Evolutionary conservation across 2,329 filamentous ascomycete species (phyloP).

Genomic region (Pyricularia pennisetigena): DNA sequence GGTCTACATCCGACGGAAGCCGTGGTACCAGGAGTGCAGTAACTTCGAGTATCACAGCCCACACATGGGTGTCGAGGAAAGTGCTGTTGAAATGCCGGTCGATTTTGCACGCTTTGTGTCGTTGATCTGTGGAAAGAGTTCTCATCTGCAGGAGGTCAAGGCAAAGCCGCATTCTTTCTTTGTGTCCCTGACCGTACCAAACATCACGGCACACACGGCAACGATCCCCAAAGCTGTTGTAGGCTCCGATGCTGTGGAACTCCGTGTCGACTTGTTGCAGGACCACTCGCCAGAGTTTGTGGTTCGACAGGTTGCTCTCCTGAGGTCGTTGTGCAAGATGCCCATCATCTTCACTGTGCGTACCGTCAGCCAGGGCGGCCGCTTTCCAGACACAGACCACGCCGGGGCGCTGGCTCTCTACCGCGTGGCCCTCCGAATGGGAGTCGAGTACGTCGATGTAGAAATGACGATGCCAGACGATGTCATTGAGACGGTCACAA

Average conservation of each 20-base stretch:
- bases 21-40: conserved; percentile 87
- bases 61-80: conserved; percentile 32
- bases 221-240: conserved; percentile 65
- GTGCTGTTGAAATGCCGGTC: conserved; percentile 33
- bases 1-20: conserved; percentile 81
- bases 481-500: conserved; percentile 58
- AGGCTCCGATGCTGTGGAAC: conserved; percentile 85
- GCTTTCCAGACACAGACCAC: conserved; percentile 68
- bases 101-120: conserved; percentile 68
- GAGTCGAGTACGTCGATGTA: conserved; percentile 85
- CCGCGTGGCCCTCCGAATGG: conserved; percentile 66
- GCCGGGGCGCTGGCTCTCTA: conserved; percentile 70
- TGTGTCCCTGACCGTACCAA: conserved; percentile 77
- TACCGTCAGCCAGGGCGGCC: conserved; percentile 76
- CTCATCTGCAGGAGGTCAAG: conserved; percentile 44
- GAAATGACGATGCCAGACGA: conserved; percentile 78
- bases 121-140: conserved; percentile 40
- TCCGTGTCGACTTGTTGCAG: conserved; percentile 82
- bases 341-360: conserved; percentile 91
- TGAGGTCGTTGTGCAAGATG: conserved; percentile 53
- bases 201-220: conserved; percentile 53
- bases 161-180: conserved; percentile 78
- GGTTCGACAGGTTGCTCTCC: conserved; percentile 67
- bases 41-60: conserved; percentile 91
- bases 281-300: conserved; percentile 71